phyloP scores from a whole-genome alignment of 2,329 filamentous ascomycete genomes.

The Pseudomassariella vexata region DNA sequence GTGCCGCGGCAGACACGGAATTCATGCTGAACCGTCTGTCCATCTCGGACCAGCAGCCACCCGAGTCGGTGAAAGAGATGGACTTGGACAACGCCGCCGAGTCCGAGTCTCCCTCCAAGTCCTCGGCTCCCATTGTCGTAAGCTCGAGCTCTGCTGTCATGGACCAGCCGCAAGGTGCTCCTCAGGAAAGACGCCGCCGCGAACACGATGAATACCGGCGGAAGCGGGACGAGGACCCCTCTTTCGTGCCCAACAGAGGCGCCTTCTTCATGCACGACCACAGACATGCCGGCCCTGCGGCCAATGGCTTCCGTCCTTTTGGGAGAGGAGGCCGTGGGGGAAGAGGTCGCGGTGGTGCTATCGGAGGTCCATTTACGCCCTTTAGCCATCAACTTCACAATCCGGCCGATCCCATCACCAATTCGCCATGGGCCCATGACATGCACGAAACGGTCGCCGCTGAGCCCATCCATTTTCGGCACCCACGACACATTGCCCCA shows the following conservation, averaged over 20 bases:
- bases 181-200: slow-evolving; percentile 66
- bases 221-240: slow-evolving; percentile 80
- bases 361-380: slow-evolving; percentile 52
- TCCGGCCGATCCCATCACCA: slow-evolving; percentile 57
- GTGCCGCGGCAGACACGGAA: slow-evolving; percentile 46
- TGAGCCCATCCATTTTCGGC: slow-evolving; percentile 35
- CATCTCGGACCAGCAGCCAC: slow-evolving; percentile 34
- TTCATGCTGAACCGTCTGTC: slow-evolving; percentile 52
- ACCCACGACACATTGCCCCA: slow-evolving; percentile 31
- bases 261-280: slow-evolving; percentile 98
- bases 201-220: slow-evolving; percentile 90
- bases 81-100: slow-evolving; percentile 38
- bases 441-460: slow-evolving; percentile 74
- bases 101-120: slow-evolving; percentile 30
- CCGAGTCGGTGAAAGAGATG: slow-evolving; percentile 35
- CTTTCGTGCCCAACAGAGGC: slow-evolving; percentile 90
- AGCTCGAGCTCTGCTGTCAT: slow-evolving; percentile 43
- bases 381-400: slow-evolving; percentile 39
- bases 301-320: slow-evolving; percentile 72
- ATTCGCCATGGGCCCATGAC: slow-evolving; percentile 85
- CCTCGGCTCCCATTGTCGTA: slow-evolving; percentile 46
- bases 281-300: slow-evolving; percentile 67
- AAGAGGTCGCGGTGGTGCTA: slow-evolving; percentile 55
- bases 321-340: slow-evolving; percentile 60
- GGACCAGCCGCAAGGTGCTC: slow-evolving; percentile 45